Evolutionary conservation across 306 rosid species (phyloP).

Genomic region (Alnus rubra): DNA sequence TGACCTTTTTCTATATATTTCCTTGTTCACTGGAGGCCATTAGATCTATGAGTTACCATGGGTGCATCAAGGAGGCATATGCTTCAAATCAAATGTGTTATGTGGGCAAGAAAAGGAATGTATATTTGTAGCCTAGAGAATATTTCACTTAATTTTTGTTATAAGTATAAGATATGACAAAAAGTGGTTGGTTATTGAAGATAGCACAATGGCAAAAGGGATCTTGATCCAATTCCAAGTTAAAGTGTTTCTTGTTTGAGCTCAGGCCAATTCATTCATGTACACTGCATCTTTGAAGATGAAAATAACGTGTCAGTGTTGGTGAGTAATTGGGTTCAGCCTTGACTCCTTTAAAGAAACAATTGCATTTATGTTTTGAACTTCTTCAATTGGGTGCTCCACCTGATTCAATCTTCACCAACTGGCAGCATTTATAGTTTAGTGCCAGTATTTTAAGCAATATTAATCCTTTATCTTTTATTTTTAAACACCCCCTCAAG

Average conservation of each 20-base stretch:
- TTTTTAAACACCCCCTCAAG: not conserved
- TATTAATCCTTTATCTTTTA: not conserved
- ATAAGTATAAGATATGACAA: too few relatives aligned
- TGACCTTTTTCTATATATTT: too few relatives aligned
- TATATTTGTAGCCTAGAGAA: too few relatives aligned
- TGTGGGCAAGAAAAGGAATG: too few relatives aligned
- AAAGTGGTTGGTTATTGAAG: not conserved
- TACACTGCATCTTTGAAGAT: not conserved
- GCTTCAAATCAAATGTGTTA: too few relatives aligned
- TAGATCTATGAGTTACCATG: too few relatives aligned
- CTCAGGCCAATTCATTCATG: not conserved
- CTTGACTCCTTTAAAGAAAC: not conserved
- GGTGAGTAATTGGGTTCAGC: not conserved
- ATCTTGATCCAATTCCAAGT: not conserved
- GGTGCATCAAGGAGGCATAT: too few relatives aligned
- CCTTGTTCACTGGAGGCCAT: too few relatives aligned
- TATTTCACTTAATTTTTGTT: too few relatives aligned
- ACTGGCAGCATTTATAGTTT: not conserved
- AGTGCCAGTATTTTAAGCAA: not conserved
- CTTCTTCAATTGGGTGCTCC: not conserved
- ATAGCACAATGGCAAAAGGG: not conserved
- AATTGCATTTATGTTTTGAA: not conserved
- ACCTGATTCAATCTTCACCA: not conserved
- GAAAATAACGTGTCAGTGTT: not conserved
- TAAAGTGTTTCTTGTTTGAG: too few relatives aligned